phyloP scores from a whole-genome alignment of 805 yeast genomes.

The Ogataea pilisensis region DNA sequence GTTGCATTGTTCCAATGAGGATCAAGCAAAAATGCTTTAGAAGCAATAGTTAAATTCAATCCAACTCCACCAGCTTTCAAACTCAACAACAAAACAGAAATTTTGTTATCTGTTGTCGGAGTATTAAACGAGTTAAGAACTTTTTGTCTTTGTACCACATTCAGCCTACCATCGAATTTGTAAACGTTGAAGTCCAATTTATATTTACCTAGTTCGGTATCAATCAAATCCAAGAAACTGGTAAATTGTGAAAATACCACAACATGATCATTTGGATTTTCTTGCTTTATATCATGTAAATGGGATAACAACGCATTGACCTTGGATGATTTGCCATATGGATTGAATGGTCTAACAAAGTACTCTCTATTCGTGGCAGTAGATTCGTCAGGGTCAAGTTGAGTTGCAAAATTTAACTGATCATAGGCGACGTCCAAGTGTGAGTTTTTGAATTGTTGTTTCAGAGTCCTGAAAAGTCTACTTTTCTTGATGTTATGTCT shows the following conservation, averaged over 20 bases:
- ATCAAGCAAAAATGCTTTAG: conserved; percentile 84
- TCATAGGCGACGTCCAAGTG: conserved; percentile 5
- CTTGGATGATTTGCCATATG: conserved; percentile 63
- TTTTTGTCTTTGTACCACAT: conserved; percentile 57
- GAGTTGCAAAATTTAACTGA: conserved; percentile 8
- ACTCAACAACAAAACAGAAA: conserved; percentile 57
- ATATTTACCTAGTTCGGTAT: conserved; percentile 47
- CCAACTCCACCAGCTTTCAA: conserved; percentile 96
- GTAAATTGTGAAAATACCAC: conserved; percentile 93
- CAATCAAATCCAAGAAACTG: conserved; percentile 70
- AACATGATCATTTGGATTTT: conserved; percentile 62
- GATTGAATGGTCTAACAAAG: conserved; percentile 39
- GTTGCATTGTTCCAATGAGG: conserved; percentile 97
- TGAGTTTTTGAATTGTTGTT: conserved; percentile 22
- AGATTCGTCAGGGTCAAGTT: conserved; percentile 3
- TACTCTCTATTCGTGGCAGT: conserved; percentile 14
- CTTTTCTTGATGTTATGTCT: conserved; percentile 49
- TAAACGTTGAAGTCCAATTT: conserved; percentile 48
- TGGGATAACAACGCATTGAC: conserved; percentile 64
- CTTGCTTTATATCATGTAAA: conserved; percentile 48
- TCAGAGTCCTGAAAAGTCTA: conserved; percentile 41
- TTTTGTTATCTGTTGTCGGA: conserved; percentile 22
- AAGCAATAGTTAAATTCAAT: conserved; percentile 78
- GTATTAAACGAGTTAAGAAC: conserved; percentile 53
- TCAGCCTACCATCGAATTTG: conserved; percentile 81